Evolutionary conservation across 495 filamentous ascomycete genomes (phyloP), one percentile per base, ranked within the genome.

Genomic region (Annulohypoxylon nitens): DNA sequence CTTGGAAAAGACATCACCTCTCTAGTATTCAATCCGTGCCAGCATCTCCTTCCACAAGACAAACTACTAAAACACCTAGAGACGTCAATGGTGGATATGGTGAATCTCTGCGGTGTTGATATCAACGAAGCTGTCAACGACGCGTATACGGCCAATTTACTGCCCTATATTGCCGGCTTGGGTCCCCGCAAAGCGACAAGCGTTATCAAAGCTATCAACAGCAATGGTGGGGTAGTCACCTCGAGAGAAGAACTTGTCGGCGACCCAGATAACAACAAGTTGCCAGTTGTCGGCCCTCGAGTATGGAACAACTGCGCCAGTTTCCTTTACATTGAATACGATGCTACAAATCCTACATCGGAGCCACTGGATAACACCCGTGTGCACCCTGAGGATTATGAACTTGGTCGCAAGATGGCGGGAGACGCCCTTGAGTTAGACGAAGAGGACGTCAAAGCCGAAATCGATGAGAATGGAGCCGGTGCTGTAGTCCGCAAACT

Each of bases 351-450:
- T 39, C 86, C 90, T 0, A 88, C 92, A 2, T 90, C 93, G 0
- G 97, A 99, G 76, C 97, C 96, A 33, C 86, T 99, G 5, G 96
- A 99, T 80, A 97, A 97, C 78, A 98, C 96, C 30, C 89, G 96
- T 80, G 93, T 98, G 14, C 96, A 99, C 77, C 96, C 96, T 6
- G 96, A 98, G 86, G 96, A 98, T 78, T 99, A 99, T 79, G 96
- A 99, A 59, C 87, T 99, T 48, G 96, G 93, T 18, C 91, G 95
- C 60, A 99, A 99, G 80, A 98, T 98, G 91, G 97, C 96, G 23
- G 96, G 97, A 12, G 96, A 99, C 85, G 97, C 96, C 47, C 83
- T 98, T 50, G 95, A 97, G 78, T 82, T 98, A 72, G 97, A 99
- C 75, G 96, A 99, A 80, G 96, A 99, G 81, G 96, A 99, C 78